Evolutionary conservation across 139 green algal species (phyloP).

Genomic region (Chlamydomonas schloesseri): DNA sequence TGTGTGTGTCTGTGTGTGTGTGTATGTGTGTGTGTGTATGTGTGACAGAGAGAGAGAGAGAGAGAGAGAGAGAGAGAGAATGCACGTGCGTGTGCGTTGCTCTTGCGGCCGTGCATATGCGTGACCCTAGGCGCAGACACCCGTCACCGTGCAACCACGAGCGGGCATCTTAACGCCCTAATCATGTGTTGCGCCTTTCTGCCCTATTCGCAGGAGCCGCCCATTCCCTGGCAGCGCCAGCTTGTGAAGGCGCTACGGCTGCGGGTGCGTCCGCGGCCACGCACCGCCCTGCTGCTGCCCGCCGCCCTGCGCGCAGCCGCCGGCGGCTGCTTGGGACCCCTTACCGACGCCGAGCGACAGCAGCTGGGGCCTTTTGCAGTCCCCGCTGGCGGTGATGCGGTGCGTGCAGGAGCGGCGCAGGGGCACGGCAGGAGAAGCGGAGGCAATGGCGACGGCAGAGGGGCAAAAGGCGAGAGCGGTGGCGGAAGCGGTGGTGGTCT

Average conservation of each 20-base stretch:
- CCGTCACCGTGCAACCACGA: too few species aligned
- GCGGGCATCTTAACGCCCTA: too few species aligned
- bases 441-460: background rate
- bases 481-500: background rate
- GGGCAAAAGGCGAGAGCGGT: background rate
- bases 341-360: background rate
- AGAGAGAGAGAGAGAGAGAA: too few species aligned
- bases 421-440: background rate
- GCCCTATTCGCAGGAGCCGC: conserved; percentile 10
- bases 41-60: too few species aligned
- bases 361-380: background rate
- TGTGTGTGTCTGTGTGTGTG: too few species aligned
- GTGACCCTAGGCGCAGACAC: too few species aligned
- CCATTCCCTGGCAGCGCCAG: conserved; percentile 27
- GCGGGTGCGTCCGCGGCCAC: conserved; percentile 5
- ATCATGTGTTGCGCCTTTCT: too few species aligned
- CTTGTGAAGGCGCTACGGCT: conserved; percentile 22
- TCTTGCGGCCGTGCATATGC: too few species aligned
- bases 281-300: background rate
- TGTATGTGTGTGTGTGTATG: too few species aligned
- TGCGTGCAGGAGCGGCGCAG: background rate
- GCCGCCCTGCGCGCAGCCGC: conserved; percentile 21
- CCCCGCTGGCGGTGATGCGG: background rate
- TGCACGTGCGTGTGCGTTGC: too few species aligned
- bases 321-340: conserved; percentile 24